Percentiles rank a stretch among this genome's conserved stretches.
Conservation (phyloP, 768 basidiomycete species). For the Naganishia friedmannii region DNA sequence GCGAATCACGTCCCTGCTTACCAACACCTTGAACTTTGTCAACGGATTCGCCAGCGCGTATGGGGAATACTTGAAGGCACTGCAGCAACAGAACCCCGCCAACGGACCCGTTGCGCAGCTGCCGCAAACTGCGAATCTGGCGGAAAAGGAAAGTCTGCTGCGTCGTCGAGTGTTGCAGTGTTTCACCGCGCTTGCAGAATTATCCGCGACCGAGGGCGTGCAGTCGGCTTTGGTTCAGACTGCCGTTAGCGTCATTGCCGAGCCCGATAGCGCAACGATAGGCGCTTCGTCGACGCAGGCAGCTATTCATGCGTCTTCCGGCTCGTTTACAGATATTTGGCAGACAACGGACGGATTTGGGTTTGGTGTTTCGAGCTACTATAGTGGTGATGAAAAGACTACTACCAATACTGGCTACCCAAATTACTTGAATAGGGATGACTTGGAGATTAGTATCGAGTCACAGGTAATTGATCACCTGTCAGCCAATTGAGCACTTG, state of each 20-base stretch:
- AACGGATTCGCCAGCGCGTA: constrained; percentile 74
- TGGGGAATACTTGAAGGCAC: constrained; percentile 63
- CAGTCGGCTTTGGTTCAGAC: constrained; percentile 78
- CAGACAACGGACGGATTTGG: constrained; percentile 81
- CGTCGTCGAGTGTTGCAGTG: constrained; percentile 84
- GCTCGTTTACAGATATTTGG: constrained; percentile 82
- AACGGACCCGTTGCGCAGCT: constrained; percentile 37
- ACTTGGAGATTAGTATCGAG: constrained; percentile 75
- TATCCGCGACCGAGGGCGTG: constrained; percentile 75
- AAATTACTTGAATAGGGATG: constrained; percentile 64
- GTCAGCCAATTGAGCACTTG: neutral
- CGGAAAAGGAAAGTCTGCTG: constrained; percentile 76
- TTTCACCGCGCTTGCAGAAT: constrained; percentile 74
- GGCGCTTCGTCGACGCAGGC: constrained; percentile 74
- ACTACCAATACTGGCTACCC: constrained; percentile 14
- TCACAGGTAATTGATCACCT: constrained; percentile 60
- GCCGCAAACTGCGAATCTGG: constrained; percentile 52
- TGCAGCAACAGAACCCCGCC: constrained; percentile 32
- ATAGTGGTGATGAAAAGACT: constrained; percentile 5
- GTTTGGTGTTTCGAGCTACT: constrained; percentile 71
- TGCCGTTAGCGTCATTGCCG: constrained; percentile 75
- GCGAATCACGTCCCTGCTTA: constrained; percentile 77
- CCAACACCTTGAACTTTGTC: constrained; percentile 84
- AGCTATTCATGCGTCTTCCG: constrained; percentile 74
- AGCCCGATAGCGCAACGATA: constrained; percentile 72